Evolutionary conservation across 805 yeast genomes (phyloP).

Genomic region (Candida incommunis): DNA sequence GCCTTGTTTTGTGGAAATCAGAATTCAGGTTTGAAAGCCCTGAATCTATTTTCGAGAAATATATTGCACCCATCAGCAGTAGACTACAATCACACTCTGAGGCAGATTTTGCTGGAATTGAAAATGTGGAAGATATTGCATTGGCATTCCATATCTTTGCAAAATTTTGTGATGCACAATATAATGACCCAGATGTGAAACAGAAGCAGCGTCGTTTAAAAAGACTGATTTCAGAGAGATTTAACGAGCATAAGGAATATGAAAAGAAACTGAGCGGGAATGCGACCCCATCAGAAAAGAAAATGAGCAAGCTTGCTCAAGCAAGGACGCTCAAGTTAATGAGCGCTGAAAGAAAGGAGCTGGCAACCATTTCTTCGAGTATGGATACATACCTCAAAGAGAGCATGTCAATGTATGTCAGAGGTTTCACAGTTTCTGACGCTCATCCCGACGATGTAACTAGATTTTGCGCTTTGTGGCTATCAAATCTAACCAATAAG

Average conservation of each 20-base stretch:
- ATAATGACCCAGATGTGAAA: neutral
- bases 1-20: neutral
- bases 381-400: conserved; percentile 14
- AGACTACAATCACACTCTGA: neutral
- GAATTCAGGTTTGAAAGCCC: neutral
- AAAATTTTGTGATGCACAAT: neutral
- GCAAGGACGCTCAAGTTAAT: neutral
- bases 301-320: neutral
- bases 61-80: neutral
- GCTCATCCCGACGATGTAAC: conserved; percentile 43
- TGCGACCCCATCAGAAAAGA: neutral
- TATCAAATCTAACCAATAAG: conserved; percentile 39
- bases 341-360: neutral
- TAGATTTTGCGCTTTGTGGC: conserved; percentile 73
- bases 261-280: neutral
- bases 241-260: neutral
- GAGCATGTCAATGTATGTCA: conserved; percentile 21
- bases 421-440: conserved; percentile 27
- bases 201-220: neutral
- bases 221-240: neutral
- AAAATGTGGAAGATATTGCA: neutral
- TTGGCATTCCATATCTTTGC: neutral
- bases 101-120: neutral
- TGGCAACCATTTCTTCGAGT: neutral
- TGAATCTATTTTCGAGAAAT: neutral